Evolutionary conservation across 1,284 basidiomycete species (phyloP).

Genomic region (Ceratobasidium sp.): DNA sequence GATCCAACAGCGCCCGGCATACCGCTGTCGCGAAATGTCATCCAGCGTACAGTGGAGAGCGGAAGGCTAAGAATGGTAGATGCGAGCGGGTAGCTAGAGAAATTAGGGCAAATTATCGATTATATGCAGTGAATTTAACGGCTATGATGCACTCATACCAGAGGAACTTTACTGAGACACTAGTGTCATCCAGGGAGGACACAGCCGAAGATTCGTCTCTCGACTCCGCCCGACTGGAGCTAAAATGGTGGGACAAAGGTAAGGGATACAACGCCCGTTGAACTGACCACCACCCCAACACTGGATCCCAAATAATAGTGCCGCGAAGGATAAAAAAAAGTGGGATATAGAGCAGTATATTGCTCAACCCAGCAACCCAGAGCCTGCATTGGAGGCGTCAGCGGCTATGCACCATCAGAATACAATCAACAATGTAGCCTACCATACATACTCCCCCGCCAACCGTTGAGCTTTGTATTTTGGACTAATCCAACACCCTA

Average conservation of each 20-base stretch:
- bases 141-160: slow-evolving; percentile 43
- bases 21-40: slow-evolving; percentile 42
- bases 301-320: slow-evolving; percentile 35
- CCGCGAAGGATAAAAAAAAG: slow-evolving; percentile 46
- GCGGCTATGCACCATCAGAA: not conserved
- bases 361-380: slow-evolving; percentile 47
- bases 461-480: slow-evolving; percentile 34
- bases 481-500: slow-evolving; percentile 47
- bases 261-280: slow-evolving; percentile 1
- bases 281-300: slow-evolving; percentile 24
- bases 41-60: slow-evolving; percentile 50
- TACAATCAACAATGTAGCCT: not conserved
- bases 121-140: not conserved
- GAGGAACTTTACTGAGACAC: slow-evolving; percentile 7
- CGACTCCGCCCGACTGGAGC: slow-evolving; percentile 27
- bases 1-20: not conserved
- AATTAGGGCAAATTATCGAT: slow-evolving; percentile 2
- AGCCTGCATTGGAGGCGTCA: slow-evolving; percentile 34
- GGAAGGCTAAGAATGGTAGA: slow-evolving; percentile 50
- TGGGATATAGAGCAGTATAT: slow-evolving; percentile 45
- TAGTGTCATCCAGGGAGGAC: not conserved
- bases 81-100: slow-evolving; percentile 50
- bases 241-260: not conserved
- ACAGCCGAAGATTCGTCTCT: slow-evolving; percentile 22
- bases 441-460: slow-evolving; percentile 43